phyloP scores from a whole-genome alignment of 345 rosid species.

The Salix viminalis region DNA sequence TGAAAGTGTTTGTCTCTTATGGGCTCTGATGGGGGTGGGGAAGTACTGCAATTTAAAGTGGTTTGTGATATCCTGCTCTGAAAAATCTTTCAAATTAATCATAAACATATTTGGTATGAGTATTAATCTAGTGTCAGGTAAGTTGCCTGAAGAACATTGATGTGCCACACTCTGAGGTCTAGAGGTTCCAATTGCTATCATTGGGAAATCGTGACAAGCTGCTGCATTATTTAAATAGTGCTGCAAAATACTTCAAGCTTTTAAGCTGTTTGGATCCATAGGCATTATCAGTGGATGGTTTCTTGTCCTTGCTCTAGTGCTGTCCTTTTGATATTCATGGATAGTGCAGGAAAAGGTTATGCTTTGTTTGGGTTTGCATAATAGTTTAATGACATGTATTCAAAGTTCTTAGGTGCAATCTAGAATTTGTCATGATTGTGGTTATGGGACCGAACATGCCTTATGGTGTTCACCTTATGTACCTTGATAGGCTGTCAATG shows the following conservation, averaged over 20 bases:
- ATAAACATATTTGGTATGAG: not conserved
- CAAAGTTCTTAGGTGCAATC: not conserved
- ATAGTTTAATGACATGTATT: not conserved
- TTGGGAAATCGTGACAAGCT: not conserved
- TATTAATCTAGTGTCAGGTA: not conserved
- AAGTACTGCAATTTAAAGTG: not conserved
- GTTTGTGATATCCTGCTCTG: not conserved
- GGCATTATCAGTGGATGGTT: not conserved
- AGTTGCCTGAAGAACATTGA: not conserved
- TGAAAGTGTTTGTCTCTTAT: not conserved
- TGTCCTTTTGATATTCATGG: not conserved
- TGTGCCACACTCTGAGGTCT: not conserved
- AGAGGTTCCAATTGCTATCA: not conserved
- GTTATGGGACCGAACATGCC: not conserved
- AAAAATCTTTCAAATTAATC: not conserved
- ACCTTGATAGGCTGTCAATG: not conserved
- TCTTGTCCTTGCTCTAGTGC: not conserved
- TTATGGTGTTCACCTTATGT: not conserved
- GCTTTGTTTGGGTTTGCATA: not conserved
- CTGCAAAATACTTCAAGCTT: not conserved
- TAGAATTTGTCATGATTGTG: not conserved
- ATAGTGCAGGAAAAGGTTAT: not conserved
- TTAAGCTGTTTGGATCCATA: not conserved
- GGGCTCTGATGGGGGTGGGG: not conserved
- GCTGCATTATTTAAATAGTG: not conserved